phyloP scores from a whole-genome alignment of 345 rosid species.

The Populus tremula region DNA sequence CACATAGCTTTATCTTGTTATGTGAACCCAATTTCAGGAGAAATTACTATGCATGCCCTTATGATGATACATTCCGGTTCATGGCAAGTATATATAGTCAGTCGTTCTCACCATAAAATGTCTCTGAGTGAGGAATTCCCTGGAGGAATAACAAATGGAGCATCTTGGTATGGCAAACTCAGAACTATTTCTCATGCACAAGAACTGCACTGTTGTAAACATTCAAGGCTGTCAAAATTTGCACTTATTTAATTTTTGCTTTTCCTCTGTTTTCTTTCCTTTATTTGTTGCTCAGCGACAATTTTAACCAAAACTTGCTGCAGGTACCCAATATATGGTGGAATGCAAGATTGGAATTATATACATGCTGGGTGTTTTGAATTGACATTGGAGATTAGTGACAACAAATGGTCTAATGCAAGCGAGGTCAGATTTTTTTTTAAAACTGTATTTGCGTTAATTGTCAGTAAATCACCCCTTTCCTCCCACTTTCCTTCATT shows the following conservation, averaged over 20 bases:
- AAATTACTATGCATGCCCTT: conserved; percentile 80
- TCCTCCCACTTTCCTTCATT: neutral
- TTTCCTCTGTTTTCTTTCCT: neutral
- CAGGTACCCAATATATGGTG: conserved; percentile 98
- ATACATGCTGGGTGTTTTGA: conserved; percentile 93
- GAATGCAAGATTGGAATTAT: conserved; percentile 99
- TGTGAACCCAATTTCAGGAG: conserved; percentile 51
- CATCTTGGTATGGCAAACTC: conserved; percentile 55
- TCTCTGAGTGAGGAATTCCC: conserved; percentile 82
- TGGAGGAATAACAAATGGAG: conserved; percentile 96
- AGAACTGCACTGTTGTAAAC: neutral
- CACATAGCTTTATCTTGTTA: conserved; percentile 1
- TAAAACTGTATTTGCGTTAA: neutral
- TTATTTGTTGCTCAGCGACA: conserved; percentile 5
- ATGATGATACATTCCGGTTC: conserved; percentile 77
- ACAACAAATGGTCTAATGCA: conserved; percentile 89
- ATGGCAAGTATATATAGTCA: conserved; percentile 76
- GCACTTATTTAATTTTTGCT: neutral
- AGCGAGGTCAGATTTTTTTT: conserved; percentile 55
- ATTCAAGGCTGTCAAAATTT: neutral
- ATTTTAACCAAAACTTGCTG: conserved; percentile 22
- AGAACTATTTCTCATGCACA: neutral
- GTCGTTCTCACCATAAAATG: conserved; percentile 73
- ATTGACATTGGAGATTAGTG: conserved; percentile 92
- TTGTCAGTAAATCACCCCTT: neutral